phyloP scores from a whole-genome alignment of 352 stramenopile genomes.

The Globisporangium abappressorium region DNA sequence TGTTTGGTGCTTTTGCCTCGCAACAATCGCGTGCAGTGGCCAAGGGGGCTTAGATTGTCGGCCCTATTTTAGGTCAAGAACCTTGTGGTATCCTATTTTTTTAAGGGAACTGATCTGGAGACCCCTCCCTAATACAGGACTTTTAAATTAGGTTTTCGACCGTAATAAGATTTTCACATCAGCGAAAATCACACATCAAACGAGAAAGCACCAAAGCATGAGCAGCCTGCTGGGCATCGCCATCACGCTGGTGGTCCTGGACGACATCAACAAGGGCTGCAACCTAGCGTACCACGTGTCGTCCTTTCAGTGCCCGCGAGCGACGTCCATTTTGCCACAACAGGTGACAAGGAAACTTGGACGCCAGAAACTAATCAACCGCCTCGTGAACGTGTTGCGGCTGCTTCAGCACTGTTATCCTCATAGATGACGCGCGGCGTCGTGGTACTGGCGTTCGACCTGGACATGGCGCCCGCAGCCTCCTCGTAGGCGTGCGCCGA shows the following conservation, averaged over 20 bases:
- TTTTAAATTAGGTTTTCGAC: too few relatives aligned
- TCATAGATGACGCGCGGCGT: constrained; percentile 6
- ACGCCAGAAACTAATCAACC: neutral
- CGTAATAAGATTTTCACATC: too few relatives aligned
- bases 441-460: constrained; percentile 17
- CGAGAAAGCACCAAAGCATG: too few relatives aligned
- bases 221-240: too few relatives aligned
- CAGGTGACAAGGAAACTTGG: neutral
- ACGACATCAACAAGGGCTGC: too few relatives aligned
- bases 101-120: too few relatives aligned
- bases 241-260: too few relatives aligned
- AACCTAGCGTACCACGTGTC: too few relatives aligned
- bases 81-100: too few relatives aligned
- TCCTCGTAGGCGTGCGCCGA: constrained; percentile 17
- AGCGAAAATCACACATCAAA: too few relatives aligned
- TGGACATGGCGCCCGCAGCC: constrained; percentile 28
- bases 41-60: neutral
- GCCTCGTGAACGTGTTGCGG: neutral
- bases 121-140: too few relatives aligned
- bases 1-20: neutral
- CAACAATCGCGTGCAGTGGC: neutral
- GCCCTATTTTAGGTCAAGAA: neutral
- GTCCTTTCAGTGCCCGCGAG: too few relatives aligned
- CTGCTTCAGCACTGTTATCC: neutral
- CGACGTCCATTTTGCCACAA: neutral